Evolutionary conservation across 176 grass and related monocot genomes (phyloP), one percentile per base, ranked within the genome.

Genomic region (Hordeum marinum): DNA sequence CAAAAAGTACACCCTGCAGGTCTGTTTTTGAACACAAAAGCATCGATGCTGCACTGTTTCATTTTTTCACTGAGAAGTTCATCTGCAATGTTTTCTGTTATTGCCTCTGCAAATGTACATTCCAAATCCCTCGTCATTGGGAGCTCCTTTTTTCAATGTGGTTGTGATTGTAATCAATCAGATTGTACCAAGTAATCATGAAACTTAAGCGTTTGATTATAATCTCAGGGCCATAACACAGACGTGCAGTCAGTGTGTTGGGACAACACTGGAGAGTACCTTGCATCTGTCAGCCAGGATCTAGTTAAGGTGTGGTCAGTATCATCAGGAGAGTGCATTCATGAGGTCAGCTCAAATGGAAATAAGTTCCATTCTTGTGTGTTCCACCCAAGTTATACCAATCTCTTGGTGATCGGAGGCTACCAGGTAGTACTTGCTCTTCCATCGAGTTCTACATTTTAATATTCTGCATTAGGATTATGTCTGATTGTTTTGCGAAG

Each of bases 351-450:
- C 75, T 99, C 96, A 32, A 96, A 96, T 42, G 93, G 93, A 66
- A 98, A 95, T 90, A 96, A 96, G 76, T 99, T 99, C 62, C 96
- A 99, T 85, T 96, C 94, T 18, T 99, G 96, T 18, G 86, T 99
- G 61, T 99, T 99, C 80, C 96, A 99, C 84, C 94, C 96, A 36
- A 92, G 63, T 76, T 96, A 99, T 80, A 48, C 88, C 41, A 89
- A 88, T 76, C 88, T 99, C 79, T 85, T 99, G 86, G 86, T 99
- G 66, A 96, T 99, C 75, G 96, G 96, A 60, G 96, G 96, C 6
- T 92, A 92, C 86, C 89, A 99, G 94, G 96, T 99, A 81, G 25
- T 75, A 55, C 27, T 73, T 66, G 42, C 50, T 79, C 81, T 26
- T 76, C 61, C 43, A 12, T 73, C 20, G 45, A 64, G 3, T 75